Evolutionary conservation across 148 eudicot genomes (phyloP).

Genomic region (Pouteria glomerata): DNA sequence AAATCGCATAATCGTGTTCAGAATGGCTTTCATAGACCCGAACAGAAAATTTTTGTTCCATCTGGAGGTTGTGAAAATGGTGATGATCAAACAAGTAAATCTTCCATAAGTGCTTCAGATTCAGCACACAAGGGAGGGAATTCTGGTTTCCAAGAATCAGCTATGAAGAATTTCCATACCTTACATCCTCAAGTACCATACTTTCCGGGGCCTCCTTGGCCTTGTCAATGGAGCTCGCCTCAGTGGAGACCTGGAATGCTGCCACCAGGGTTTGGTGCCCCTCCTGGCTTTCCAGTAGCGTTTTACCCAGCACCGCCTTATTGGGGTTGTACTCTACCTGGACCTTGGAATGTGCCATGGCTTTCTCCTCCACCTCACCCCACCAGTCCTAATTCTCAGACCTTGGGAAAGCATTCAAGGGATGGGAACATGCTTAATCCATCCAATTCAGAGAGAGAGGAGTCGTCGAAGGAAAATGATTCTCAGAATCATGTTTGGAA

Average conservation of each 20-base stretch:
- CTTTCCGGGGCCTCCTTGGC: no score
- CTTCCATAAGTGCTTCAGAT: slow-evolving; percentile 16
- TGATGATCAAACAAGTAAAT: slow-evolving; percentile 4
- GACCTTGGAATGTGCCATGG: slow-evolving; percentile 41
- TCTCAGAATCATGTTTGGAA: slow-evolving; percentile 18
- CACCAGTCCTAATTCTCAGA: slow-evolving; percentile 23
- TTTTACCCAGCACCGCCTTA: slow-evolving; percentile 40
- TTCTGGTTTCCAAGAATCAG: slow-evolving; percentile 16
- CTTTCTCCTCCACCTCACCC: slow-evolving; percentile 18
- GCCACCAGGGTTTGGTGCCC: slow-evolving; percentile 20
- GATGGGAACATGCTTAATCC: slow-evolving; percentile 27
- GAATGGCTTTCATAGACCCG: slow-evolving; percentile 17
- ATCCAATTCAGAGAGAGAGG: slow-evolving; percentile 19
- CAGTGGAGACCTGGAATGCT: slow-evolving; percentile 10
- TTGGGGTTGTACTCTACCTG: slow-evolving; percentile 32
- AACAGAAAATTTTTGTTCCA: slow-evolving; percentile 10
- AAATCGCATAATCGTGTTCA: slow-evolving; percentile 5
- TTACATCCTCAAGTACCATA: no score
- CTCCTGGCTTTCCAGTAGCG: slow-evolving; percentile 33
- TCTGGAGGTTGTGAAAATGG: slow-evolving; percentile 15
- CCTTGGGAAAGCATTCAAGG: slow-evolving; percentile 59
- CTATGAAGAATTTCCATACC: slow-evolving; percentile 10
- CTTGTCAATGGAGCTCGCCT: slow-evolving; percentile 37
- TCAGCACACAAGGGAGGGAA: slow-evolving; percentile 22
- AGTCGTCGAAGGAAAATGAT: slow-evolving; percentile 7